A percentile compares a stretch with the other conserved stretches of the same genome.
Conservation (phyloP, 345 rosid genomes). For the Atalantia buxifolia region DNA sequence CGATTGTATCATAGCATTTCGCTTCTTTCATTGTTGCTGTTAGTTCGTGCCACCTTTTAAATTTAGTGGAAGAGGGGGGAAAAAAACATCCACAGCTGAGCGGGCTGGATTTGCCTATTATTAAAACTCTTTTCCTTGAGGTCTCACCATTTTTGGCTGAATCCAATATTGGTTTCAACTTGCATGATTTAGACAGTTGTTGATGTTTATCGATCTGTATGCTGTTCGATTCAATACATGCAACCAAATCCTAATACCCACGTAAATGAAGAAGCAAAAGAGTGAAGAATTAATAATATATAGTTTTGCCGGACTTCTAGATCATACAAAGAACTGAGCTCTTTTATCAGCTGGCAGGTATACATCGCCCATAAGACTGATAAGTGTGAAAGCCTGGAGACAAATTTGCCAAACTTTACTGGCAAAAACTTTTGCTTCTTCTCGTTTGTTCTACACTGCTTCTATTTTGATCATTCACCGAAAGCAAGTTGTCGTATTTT, state of each 20-base stretch:
- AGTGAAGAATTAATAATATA: not conserved
- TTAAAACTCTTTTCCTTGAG: not conserved
- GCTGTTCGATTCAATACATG: not conserved
- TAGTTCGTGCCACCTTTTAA: no score
- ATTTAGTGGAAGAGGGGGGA: no score
- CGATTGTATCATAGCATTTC: no score
- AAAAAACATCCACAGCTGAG: not conserved
- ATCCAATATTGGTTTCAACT: not conserved
- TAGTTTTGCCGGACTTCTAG: not conserved
- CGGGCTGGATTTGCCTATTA: not conserved
- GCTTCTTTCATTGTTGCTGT: no score
- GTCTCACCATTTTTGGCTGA: not conserved
- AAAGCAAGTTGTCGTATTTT: constrained; percentile 13
- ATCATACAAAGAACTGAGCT: constrained; percentile 1
- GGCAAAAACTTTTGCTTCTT: not conserved
- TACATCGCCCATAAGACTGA: not conserved
- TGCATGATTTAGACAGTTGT: not conserved
- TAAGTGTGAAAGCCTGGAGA: not conserved
- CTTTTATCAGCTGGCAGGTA: not conserved
- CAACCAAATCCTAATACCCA: not conserved
- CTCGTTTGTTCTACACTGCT: not conserved
- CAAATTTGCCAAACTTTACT: constrained; percentile 25
- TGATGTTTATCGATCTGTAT: not conserved
- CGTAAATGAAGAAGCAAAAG: not conserved
- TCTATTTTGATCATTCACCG: constrained; percentile 3